Evolutionary conservation across 768 basidiomycete species (phyloP).

Genomic region (Pisolithus microcarpus): DNA sequence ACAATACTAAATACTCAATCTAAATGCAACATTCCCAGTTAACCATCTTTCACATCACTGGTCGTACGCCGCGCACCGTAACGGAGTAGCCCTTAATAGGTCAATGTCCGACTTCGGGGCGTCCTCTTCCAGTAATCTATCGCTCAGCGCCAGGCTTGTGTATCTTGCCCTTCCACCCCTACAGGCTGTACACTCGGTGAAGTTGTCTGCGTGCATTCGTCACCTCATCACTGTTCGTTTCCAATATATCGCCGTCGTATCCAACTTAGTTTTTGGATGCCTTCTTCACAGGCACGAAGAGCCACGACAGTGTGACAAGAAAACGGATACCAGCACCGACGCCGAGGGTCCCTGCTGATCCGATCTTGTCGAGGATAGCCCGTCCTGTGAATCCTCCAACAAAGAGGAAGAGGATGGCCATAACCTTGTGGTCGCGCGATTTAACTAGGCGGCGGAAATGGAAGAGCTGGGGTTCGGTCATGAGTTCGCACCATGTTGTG

Average conservation of each 20-base stretch:
- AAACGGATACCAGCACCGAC: slow-evolving; percentile 57
- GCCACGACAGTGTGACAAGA: slow-evolving; percentile 56
- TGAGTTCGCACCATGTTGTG: slow-evolving; percentile 83
- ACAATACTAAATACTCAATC: too few species aligned
- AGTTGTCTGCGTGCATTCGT: not conserved
- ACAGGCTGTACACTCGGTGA: not conserved
- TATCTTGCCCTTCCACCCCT: not conserved
- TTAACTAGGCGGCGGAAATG: slow-evolving; percentile 40
- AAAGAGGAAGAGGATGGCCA: slow-evolving; percentile 65
- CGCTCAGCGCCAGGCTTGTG: not conserved
- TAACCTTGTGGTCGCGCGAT: slow-evolving; percentile 64
- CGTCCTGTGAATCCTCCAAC: slow-evolving; percentile 66
- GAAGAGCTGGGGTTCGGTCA: slow-evolving; percentile 76
- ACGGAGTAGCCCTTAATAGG: too few species aligned
- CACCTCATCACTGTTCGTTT: slow-evolving; percentile 3
- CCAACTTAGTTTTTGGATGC: slow-evolving; percentile 1
- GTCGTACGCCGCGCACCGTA: too few species aligned
- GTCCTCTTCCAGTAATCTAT: not conserved
- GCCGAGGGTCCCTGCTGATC: slow-evolving; percentile 59
- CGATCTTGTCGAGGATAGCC: slow-evolving; percentile 51
- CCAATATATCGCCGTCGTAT: not conserved
- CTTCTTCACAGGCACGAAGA: slow-evolving; percentile 44
- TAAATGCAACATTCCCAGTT: too few species aligned
- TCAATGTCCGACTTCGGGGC: not conserved
- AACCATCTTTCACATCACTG: too few species aligned